Conservation (phyloP, 1,284 basidiomycete genomes). For the Paramarasmius palmivorus region DNA sequence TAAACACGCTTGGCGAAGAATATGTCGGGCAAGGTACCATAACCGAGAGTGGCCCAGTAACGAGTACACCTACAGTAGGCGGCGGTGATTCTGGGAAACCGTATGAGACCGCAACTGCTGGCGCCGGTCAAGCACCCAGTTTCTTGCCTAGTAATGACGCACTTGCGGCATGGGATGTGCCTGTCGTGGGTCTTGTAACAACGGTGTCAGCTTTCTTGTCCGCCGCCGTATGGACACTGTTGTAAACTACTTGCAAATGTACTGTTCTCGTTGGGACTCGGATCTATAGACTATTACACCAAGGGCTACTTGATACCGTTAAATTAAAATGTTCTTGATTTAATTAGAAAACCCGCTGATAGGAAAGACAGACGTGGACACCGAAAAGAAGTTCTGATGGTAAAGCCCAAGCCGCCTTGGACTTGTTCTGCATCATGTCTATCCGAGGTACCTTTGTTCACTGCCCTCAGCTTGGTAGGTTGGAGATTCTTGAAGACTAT, state of each 20-base stretch:
- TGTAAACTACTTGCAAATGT: background rate
- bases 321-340: background rate
- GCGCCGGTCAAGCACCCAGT: slow-evolving; percentile 11
- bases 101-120: slow-evolving; percentile 14
- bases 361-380: background rate
- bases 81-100: slow-evolving; percentile 13
- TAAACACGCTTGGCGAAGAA: slow-evolving; percentile 40
- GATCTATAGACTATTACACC: no score
- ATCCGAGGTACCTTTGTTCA: slow-evolving; percentile 60
- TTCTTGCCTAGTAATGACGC: slow-evolving; percentile 9
- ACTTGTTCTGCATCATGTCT: slow-evolving; percentile 14
- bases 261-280: no score
- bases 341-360: background rate
- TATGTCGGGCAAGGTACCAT: slow-evolving; percentile 42
- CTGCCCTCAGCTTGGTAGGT: slow-evolving; percentile 44
- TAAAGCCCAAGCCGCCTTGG: background rate
- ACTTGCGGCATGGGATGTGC: background rate
- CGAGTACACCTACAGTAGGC: slow-evolving; percentile 10
- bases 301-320: no score
- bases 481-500: slow-evolving; percentile 59
- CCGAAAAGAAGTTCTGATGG: background rate
- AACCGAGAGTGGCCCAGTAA: slow-evolving; percentile 16
- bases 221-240: background rate
- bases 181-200: background rate
- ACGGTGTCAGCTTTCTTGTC: background rate